These are phyloP conservation scores for Wickerhamomyces bovis DNA, from an alignment of 805 yeast genomes.

Conservation along the genomic window DNA sequence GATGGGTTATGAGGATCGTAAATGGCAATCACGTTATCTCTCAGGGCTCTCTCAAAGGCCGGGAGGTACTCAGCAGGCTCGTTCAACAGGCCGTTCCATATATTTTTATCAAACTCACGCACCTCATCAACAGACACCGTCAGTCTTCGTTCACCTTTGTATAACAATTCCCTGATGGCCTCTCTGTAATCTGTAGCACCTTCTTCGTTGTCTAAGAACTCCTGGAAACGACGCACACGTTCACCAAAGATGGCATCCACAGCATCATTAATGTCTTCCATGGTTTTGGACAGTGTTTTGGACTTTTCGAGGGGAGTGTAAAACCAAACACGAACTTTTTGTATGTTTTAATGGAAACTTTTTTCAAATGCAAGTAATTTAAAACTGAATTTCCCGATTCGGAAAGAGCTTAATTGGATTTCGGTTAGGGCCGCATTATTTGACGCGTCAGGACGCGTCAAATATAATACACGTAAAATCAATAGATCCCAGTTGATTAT, in stretches of 20 bases:
- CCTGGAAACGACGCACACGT: slow-evolving; percentile 83
- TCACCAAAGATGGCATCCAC: slow-evolving; percentile 58
- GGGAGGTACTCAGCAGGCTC: slow-evolving; percentile 84
- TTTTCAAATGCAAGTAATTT: neutral
- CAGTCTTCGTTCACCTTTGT: slow-evolving; percentile 59
- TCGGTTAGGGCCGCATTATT: neutral
- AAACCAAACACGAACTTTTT: neutral
- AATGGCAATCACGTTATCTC: slow-evolving; percentile 70
- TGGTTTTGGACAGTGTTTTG: slow-evolving; percentile 1
- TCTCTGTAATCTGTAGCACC: slow-evolving; percentile 58
- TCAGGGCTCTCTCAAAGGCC: slow-evolving; percentile 80
- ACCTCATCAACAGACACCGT: slow-evolving; percentile 79
- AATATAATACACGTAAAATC: too few species aligned
- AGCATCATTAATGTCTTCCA: slow-evolving; percentile 23
- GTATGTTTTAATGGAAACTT: neutral
- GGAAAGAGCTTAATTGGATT: neutral
- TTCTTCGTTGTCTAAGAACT: slow-evolving; percentile 63
- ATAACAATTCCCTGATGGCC: slow-evolving; percentile 66
- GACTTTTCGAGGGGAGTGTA: neutral
- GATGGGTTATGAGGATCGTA: slow-evolving; percentile 56
- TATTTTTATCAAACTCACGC: slow-evolving; percentile 71
- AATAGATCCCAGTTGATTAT: too few species aligned
- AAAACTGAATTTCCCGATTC: neutral
- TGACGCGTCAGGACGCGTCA: neutral
- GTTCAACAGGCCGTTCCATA: slow-evolving; percentile 71